phyloP scores from a whole-genome alignment of 1,139 yeast genomes.

The Nakaseomyces delphensis region DNA sequence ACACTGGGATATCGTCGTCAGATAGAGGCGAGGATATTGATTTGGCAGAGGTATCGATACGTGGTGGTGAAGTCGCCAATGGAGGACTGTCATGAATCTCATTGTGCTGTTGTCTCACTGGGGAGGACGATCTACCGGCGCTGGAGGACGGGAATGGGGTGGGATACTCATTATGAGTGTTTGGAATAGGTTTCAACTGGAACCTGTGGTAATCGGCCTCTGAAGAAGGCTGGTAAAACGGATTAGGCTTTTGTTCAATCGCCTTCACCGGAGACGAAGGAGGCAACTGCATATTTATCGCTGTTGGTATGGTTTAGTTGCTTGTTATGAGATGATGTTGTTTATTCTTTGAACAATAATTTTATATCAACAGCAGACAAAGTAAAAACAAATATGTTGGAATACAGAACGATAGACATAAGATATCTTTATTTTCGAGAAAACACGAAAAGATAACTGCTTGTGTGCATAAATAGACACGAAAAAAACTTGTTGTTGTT shows the following conservation, averaged over 20 bases:
- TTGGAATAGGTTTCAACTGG: neutral
- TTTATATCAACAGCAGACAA: too few relatives aligned
- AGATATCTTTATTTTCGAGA: too few relatives aligned
- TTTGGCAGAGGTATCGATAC: neutral
- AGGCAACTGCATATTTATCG: slow-evolving; percentile 7
- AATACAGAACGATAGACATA: too few relatives aligned
- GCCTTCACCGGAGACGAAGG: slow-evolving; percentile 10
- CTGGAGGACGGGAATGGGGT: slow-evolving; percentile 53
- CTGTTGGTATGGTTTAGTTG: too few relatives aligned
- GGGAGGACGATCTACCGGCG: slow-evolving; percentile 40
- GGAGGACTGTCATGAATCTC: slow-evolving; percentile 15
- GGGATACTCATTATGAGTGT: slow-evolving; percentile 29
- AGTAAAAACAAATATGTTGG: too few relatives aligned
- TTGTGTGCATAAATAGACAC: too few relatives aligned
- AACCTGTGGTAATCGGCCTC: slow-evolving; percentile 3
- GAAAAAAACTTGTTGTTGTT: neutral
- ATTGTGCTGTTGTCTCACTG: slow-evolving; percentile 14
- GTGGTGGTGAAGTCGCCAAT: slow-evolving; percentile 2
- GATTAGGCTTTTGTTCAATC: neutral
- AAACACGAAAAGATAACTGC: neutral
- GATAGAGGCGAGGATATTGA: too few relatives aligned
- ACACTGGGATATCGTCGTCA: neutral
- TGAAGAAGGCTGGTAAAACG: slow-evolving; percentile 4
- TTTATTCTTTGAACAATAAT: too few relatives aligned
- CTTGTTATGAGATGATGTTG: too few relatives aligned